These are phyloP conservation scores for Eutypella sp. DNA, from an alignment of 2,329 filamentous ascomycete genomes.

Conservation along the genomic window DNA sequence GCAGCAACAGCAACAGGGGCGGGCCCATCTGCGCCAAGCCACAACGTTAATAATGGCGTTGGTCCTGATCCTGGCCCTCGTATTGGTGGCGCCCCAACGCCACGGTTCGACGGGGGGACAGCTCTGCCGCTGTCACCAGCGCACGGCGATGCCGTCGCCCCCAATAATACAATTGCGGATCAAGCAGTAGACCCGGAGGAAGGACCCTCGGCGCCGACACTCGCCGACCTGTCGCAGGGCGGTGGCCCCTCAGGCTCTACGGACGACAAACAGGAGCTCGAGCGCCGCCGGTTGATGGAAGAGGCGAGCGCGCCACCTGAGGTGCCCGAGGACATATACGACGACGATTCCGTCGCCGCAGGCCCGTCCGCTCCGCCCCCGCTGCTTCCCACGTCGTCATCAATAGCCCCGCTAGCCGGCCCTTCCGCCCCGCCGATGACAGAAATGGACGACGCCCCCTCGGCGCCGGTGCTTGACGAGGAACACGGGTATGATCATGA, in stretches of 20 bases:
- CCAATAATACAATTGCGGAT: no score
- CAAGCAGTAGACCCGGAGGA: no score
- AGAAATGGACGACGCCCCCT: constrained; percentile 17
- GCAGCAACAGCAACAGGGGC: constrained; percentile 3
- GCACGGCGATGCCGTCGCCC: constrained; percentile 15
- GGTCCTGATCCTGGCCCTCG: no score
- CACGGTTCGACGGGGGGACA: neutral
- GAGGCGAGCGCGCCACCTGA: constrained; percentile 60
- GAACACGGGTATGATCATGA: no score
- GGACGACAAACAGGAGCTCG: constrained; percentile 68
- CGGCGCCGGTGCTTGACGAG: constrained; percentile 27
- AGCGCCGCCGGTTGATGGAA: constrained; percentile 58
- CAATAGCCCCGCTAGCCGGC: constrained; percentile 3
- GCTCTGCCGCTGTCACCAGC: constrained; percentile 5
- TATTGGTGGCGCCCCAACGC: no score
- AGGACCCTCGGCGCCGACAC: constrained; percentile 15
- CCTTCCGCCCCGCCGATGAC: constrained; percentile 18
- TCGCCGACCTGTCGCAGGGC: constrained; percentile 10
- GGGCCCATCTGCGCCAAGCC: constrained; percentile 20
- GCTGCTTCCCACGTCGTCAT: no score
- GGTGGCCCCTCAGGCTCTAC: constrained; percentile 34
- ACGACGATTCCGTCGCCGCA: constrained; percentile 21
- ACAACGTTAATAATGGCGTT: neutral
- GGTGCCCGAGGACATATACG: constrained; percentile 46
- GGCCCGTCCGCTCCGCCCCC: constrained; percentile 18